Base-by-base conservation (phyloP, 2,329 filamentous ascomycete genomes). In the Fusarium vanettenii region DNA sequence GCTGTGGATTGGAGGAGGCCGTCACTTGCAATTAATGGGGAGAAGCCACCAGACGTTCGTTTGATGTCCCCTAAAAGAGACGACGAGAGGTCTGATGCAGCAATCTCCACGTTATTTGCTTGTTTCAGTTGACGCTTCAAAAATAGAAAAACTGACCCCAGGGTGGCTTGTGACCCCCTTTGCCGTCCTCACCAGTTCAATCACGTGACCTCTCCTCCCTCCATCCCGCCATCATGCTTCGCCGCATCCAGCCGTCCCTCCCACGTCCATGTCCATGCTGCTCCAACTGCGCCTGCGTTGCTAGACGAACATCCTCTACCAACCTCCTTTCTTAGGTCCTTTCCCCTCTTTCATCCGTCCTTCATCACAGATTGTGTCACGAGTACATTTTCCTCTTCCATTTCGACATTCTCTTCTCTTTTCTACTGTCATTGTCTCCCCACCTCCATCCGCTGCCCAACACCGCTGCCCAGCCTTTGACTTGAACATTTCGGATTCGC, bases 241-340 rank as follows among this genome's bases (percentile, higher is more conserved):
- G 74, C 74, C 72, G 69, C 74, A 66, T 71, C 66, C 74, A 76
- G 74, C 60, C 72, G 70, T 60, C 56, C 27, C 57, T 66, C 64
- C 57, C 63, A 41, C 64, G 68, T 50, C 64, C 64, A 64, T 75
- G 55, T 33, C 67, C 62, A 66, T 48, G 59, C 31, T 67, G 59
- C 70, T 69, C 66, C 52, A 37, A 72, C 57, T 71, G 45, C 35
- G 39, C 70, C 70, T 39, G 35, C 56, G 33, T 39, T 27, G 31
- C 22, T 59, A 39, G 65, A 74, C 71, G 72, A 75, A 27, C 72
- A 59, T 66, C 72, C 18, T 72, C 60, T 72, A 60, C 69, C 60
- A 75, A 62, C 60, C 71, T 73, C 72, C 60, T 75, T 72, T 62
- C 48, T 65, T 75, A 73, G 41, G 67, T 76, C 45, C 20, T 35